Evolutionary conservation across 73 alveolate species (phyloP), one percentile per base, ranked within the genome.

Genomic region (Paramecium biaurelia): DNA sequence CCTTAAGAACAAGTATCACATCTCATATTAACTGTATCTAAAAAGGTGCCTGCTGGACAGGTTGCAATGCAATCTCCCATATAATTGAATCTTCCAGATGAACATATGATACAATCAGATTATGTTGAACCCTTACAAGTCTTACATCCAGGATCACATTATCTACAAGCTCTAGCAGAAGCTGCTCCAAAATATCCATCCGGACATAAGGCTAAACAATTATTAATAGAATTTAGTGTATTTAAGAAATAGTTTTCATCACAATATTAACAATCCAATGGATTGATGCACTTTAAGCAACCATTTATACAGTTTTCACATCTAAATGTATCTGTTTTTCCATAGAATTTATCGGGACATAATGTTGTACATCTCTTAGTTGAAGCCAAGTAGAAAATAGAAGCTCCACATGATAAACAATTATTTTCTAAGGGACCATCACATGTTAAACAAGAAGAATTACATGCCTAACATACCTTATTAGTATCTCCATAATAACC

Each of bases 51-150:
- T 20, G 84, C 45, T 30, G 84, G 84, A 6, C 84, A 67, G 4
- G 43, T 67, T 26, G 84, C 38, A 24, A 67, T 67, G 6, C 84
- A 67, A 30, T 26, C 84, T 11, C 84, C 45, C 23, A 30, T 9
- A 32, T 67, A 67, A 30, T 30, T 30, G 49, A 67, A 67, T 67
- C 84, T 67, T 6, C 84, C 84, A 67, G 38, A 49, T 14, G 84
- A 67, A 67, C 84, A 67, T 67, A 30, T 67, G 45, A 67, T 67
- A n/a, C 84, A 67, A 67, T 67, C 84, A 30, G 84, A 30, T 30
- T 67, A 14, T 30, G 84, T 67, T 11, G 84, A 26, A 4, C 84
- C 84, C n/a, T 12, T 67, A 23, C 84, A 67, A 67, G 84, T 67
- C 49, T 67, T 32, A 67, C 84, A 67, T 30, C 45, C 45, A 67